A percentile compares a stretch with the other conserved stretches of the same genome.
Evolutionary conservation across 2,329 filamentous ascomycete species (phyloP).

Genomic region (Fusarium neocosmosporiellum): DNA sequence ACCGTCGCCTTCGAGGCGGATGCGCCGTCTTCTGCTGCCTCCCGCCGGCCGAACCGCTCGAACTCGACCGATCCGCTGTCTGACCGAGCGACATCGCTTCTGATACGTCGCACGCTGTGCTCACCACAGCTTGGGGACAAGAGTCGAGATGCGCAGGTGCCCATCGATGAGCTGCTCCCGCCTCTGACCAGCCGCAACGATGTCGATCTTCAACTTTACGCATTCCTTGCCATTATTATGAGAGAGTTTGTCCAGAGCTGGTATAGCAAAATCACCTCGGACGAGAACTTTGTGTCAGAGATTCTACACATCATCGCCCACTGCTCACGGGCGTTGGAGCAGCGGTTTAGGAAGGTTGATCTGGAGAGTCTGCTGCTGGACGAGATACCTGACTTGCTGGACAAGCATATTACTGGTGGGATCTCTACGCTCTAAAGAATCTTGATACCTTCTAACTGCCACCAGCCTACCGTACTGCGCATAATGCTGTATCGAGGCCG

Average conservation of each 20-base stretch:
- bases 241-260: constrained; percentile 92
- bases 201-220: constrained; percentile 92
- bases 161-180: constrained; percentile 85
- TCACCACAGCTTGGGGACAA: constrained; percentile 74
- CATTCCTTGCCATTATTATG: constrained; percentile 88
- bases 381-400: constrained; percentile 84
- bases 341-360: constrained; percentile 85
- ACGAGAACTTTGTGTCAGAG: constrained; percentile 88
- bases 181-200: constrained; percentile 95
- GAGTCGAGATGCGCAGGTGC: constrained; percentile 57
- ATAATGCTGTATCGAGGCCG: constrained; percentile 65
- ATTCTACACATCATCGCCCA: constrained; percentile 92
- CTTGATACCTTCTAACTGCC: constrained; percentile 28
- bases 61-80: constrained; percentile 66
- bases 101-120: constrained; percentile 88
- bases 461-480: constrained; percentile 78
- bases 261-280: constrained; percentile 93
- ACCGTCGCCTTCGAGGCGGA: constrained; percentile 38
- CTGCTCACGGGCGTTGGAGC: constrained; percentile 87
- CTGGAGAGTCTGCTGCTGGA: constrained; percentile 85
- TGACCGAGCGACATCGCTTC: constrained; percentile 80
- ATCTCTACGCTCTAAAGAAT: not conserved
- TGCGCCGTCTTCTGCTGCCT: constrained; percentile 40
- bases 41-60: constrained; percentile 49
- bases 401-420: constrained; percentile 82